A percentile compares a stretch with the other conserved stretches of the same genome.
Conservation (phyloP, 331 rosid genomes). For the Ulmus americana region DNA sequence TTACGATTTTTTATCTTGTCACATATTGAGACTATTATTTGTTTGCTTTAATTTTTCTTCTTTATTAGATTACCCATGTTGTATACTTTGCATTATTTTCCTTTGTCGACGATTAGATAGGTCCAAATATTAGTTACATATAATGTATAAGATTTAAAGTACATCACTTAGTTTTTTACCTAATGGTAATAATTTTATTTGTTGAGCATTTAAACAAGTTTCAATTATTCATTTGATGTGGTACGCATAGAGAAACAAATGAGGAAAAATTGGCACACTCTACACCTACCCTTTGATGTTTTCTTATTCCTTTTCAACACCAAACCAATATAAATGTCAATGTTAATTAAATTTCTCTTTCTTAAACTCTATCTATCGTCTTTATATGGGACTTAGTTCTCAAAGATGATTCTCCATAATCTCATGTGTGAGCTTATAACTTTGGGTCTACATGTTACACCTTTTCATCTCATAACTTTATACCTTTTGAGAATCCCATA, state of each 20-base stretch:
- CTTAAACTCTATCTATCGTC: background rate
- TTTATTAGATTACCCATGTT: no score
- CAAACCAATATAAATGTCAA: background rate
- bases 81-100: no score
- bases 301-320: background rate
- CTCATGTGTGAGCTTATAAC: background rate
- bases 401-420: background rate
- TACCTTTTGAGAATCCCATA: background rate
- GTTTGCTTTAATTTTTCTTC: no score
- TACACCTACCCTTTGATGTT: background rate
- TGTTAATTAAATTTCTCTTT: background rate
- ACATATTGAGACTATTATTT: no score
- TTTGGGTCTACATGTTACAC: background rate
- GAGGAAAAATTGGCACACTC: background rate
- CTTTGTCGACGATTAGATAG: no score
- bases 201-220: background rate
- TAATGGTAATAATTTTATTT: background rate
- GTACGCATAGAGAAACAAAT: background rate
- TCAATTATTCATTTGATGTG: background rate
- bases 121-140: no score
- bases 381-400: background rate
- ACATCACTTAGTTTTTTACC: background rate
- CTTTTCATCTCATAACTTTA: background rate
- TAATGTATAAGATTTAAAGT: no score
- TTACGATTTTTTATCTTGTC: no score